Evolutionary conservation across 352 stramenopile genomes (phyloP), one percentile per base, ranked within the genome.

Genomic region (Phytophthora colocasiae): DNA sequence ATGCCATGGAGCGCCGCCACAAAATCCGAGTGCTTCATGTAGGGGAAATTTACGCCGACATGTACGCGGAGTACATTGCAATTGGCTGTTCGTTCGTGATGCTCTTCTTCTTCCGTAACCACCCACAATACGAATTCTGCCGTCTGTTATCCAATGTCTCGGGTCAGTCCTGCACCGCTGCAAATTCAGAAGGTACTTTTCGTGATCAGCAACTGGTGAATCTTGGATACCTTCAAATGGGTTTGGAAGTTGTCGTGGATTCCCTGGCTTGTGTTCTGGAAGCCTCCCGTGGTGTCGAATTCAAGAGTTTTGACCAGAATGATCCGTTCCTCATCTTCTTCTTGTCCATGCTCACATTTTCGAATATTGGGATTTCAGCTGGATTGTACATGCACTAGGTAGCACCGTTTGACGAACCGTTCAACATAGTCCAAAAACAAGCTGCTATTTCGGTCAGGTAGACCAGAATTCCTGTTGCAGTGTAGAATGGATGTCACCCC

Each of bases 31-130:
- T 57, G 10, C 39, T 73, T 3, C 77, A 83, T 38, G 36, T 54
- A 2, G 59, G 50, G 2, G 74, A 83, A 32, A 57, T 77, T 10
- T 71, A 62, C 9, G 71, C 66, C 11, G 72, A 80, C 53, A 83
- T 83, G 75, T 80, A 79, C 51, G 72, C 69, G 19, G 78, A 86
- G 36, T 86, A 82, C 32, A 47, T 82, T 6, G 71, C 72, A 6
- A 77, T 86, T 44, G 63, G 71, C n/a, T 83, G 72, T 45, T 81
- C 72, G 2, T 76, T 64, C 38, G 61, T 58, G n/a, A 73, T 83
- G 24, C 17, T 75, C 1, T 68, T 75, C 26, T 58, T 80, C 22
- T 80, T 71, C 17, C 58, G 65, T 26, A 50, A 75, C 39, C 67
- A 83, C 14, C 56, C 68, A 4, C 63, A 81, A 32, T 83, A 63